Evolutionary conservation across 2,329 filamentous ascomycete species (phyloP), one percentile per base, ranked within the genome.

Genomic region (Sporothrix globosa): DNA sequence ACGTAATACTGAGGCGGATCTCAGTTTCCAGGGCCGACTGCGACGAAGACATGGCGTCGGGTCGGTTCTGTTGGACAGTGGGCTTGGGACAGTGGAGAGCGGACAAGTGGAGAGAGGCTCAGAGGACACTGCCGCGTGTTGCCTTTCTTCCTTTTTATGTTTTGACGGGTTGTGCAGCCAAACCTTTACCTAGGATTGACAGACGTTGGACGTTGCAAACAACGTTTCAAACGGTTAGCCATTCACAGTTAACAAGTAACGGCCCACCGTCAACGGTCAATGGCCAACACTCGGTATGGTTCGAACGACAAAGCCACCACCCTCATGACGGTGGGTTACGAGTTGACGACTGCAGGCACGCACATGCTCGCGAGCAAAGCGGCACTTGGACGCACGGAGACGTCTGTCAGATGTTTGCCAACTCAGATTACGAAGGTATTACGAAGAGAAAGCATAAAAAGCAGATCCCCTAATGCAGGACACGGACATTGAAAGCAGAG

Each of bases 381-480:
- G 27, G 34, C 34, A 34, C 34, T 34, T 34, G 34, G 34, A 34
- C 9, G 34, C 34, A 34, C 34, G 34, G 34, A 34, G 34, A 34
- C 5, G 34, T 9, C 34, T 34, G 34, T 34, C 34, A 34, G 7
- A 34, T 34, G 34, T 34, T 34, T 34, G 34, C 34, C 5, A 6
- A 9, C 6, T 34, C 34, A 34, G 5, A 34, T 34, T 34, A 34
- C 34, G 34, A 34, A 34, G 34, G 34, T 34, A 34, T 34, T 34
- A 34, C 34, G 34, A 34, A 56, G 24, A 34, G 13, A 30, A 60
- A n/a, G 56, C 56, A 60, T 7, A 5, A 39, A 39, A 39, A 27
- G 58, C 39, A 27, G 27, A 63, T 46, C n/a, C 58, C 39, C 58
- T 63, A 63, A 63, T 63, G 58, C 58, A 46, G 34, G 39, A 63